phyloP scores from a whole-genome alignment of 2,329 filamentous ascomycete genomes.

The Dissoconium aciculare region DNA sequence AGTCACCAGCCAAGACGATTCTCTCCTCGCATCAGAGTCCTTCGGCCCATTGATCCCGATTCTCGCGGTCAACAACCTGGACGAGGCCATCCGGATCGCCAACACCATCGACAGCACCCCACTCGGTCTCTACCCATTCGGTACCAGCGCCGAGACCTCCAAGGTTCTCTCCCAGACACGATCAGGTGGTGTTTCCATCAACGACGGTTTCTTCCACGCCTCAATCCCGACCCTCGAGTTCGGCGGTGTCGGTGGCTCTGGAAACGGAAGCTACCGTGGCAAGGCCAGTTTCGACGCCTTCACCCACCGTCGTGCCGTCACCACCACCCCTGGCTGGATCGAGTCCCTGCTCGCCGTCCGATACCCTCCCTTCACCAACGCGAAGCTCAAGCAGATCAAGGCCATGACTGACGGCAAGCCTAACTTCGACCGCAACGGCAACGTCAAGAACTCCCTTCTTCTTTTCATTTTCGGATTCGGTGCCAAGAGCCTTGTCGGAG shows the following conservation, averaged over 20 bases:
- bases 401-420: conserved; percentile 39
- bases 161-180: conserved; percentile 39
- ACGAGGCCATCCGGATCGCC: conserved; percentile 69
- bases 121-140: conserved; percentile 72
- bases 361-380: conserved; percentile 45
- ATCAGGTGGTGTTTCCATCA: conserved; percentile 37
- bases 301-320: conserved; percentile 46
- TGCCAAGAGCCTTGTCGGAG: background rate
- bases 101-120: conserved; percentile 73
- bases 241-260: conserved; percentile 69
- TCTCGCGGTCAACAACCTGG: conserved; percentile 60
- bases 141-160: conserved; percentile 60
- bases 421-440: conserved; percentile 46
- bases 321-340: conserved; percentile 51
- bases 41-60: conserved; percentile 90
- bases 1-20: conserved; percentile 59
- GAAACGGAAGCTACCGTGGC: conserved; percentile 63
- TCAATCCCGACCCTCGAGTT: conserved; percentile 59
- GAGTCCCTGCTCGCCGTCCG: conserved; percentile 52
- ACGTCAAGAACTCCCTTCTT: conserved; percentile 4
- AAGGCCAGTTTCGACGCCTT: conserved; percentile 57
- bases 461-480: background rate
- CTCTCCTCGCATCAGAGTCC: conserved; percentile 66
- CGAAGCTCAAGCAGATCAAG: conserved; percentile 38
- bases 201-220: conserved; percentile 53